Evolutionary conservation across 2,329 filamentous ascomycete species (phyloP).

Genomic region (Ambrosiella xylebori): DNA sequence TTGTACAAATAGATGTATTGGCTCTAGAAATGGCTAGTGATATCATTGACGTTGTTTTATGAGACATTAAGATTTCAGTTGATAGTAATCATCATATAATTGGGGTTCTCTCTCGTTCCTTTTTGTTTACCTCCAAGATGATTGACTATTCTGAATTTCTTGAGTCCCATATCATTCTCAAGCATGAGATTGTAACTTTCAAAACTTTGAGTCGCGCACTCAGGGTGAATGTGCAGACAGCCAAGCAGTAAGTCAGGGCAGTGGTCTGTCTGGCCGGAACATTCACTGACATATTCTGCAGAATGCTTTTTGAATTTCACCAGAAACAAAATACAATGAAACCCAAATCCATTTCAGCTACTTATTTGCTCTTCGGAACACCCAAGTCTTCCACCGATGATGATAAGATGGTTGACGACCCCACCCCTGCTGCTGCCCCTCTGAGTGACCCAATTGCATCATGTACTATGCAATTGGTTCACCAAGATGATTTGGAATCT

Average conservation of each 20-base stretch:
- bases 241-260: slow-evolving; percentile 57
- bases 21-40: background rate
- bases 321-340: slow-evolving; percentile 58
- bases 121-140: slow-evolving; percentile 22
- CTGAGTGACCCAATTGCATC: slow-evolving; percentile 34
- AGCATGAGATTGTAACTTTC: slow-evolving; percentile 69
- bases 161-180: slow-evolving; percentile 57
- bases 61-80: background rate
- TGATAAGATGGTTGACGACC: slow-evolving; percentile 41
- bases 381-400: slow-evolving; percentile 36
- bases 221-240: slow-evolving; percentile 68
- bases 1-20: background rate
- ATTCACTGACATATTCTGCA: slow-evolving; percentile 21
- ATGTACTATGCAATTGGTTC: slow-evolving; percentile 46
- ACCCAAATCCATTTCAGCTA: slow-evolving; percentile 64
- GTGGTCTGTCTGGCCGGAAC: background rate
- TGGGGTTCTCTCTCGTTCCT: background rate
- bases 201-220: slow-evolving; percentile 66
- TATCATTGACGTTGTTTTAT: background rate
- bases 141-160: slow-evolving; percentile 55
- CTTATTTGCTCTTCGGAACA: slow-evolving; percentile 70
- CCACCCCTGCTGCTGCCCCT: slow-evolving; percentile 20
- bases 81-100: background rate
- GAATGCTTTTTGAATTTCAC: slow-evolving; percentile 79
- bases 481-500: slow-evolving; percentile 56